Conservation (phyloP, 1,139 yeast genomes). For the Blastobotrys buckinghamii region DNA sequence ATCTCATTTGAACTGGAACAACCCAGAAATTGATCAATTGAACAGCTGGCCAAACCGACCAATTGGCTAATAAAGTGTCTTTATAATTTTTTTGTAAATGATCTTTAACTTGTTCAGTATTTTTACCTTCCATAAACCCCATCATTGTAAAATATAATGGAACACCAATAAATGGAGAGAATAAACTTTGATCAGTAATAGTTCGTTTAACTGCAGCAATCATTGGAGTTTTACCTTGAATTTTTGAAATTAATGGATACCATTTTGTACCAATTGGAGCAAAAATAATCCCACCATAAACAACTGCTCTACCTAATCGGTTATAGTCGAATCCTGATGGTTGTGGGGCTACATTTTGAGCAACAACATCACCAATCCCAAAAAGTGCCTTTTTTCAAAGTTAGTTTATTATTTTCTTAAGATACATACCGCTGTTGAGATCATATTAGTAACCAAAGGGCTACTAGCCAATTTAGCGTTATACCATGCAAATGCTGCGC, state of each 20-base stretch:
- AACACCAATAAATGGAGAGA: constrained; percentile 56
- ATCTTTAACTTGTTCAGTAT: constrained; percentile 29
- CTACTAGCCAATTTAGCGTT: constrained; percentile 17
- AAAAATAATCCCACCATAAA: constrained; percentile 72
- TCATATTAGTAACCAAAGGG: constrained; percentile 28
- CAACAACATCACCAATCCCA: constrained; percentile 69
- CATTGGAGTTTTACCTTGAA: constrained; percentile 38
- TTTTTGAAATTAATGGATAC: constrained; percentile 57
- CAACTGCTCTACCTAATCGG: constrained; percentile 59
- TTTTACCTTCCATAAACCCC: constrained; percentile 55
- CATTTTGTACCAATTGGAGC: constrained; percentile 68
- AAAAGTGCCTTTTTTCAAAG: constrained; percentile 40
- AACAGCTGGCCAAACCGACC: constrained; percentile 85
- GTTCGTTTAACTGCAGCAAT: constrained; percentile 41
- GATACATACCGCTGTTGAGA: constrained; percentile 24
- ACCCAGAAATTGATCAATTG: constrained; percentile 66
- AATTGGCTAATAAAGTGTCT: constrained; percentile 56
- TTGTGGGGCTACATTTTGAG: constrained; percentile 47
- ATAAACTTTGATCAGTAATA: constrained; percentile 61
- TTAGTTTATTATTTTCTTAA: not conserved
- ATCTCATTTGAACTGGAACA: constrained; percentile 63
- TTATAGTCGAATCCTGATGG: constrained; percentile 20
- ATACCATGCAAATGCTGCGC: constrained; percentile 19
- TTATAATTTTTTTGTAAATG: constrained; percentile 24
- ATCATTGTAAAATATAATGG: constrained; percentile 54